A percentile compares a stretch with the other conserved stretches of the same genome.
phyloP scores from a whole-genome alignment of 139 green algal genomes.

The Trebouxia sp. region DNA sequence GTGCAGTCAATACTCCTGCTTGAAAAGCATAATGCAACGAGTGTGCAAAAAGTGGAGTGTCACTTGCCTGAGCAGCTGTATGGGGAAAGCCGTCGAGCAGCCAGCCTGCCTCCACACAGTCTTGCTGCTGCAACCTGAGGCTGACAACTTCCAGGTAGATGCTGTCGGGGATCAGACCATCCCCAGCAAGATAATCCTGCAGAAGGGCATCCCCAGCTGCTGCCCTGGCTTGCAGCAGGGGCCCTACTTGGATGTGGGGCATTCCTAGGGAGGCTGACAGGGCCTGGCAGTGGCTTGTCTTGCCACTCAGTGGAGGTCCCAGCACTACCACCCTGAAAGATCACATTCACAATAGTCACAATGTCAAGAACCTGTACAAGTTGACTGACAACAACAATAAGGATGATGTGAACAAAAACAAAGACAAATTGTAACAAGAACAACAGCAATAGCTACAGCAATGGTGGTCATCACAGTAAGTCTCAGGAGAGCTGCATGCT shows the following conservation, averaged over 20 bases:
- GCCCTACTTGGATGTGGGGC: constrained; percentile 62
- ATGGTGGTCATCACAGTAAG: too few species aligned
- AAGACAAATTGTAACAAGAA: too few species aligned
- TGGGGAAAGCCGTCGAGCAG: constrained; percentile 81
- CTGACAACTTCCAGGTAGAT: constrained; percentile 44
- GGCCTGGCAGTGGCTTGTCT: constrained; percentile 59
- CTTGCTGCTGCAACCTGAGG: constrained; percentile 41
- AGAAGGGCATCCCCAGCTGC: constrained; percentile 52
- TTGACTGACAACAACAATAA: too few species aligned
- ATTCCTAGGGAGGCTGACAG: constrained; percentile 49
- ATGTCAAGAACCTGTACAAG: too few species aligned
- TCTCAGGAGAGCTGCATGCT: neutral
- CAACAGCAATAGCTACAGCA: too few species aligned
- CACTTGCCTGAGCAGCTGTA: constrained; percentile 52
- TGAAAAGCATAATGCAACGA: neutral
- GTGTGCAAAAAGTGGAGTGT: neutral
- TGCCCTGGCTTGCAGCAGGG: constrained; percentile 64
- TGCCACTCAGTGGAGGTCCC: constrained; percentile 66
- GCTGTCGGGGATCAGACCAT: constrained; percentile 6
- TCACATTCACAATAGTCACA: too few species aligned
- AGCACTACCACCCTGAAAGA: constrained; percentile 55
- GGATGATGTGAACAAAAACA: too few species aligned
- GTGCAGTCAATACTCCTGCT: too few species aligned
- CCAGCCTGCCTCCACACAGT: constrained; percentile 67
- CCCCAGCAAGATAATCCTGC: constrained; percentile 45